A percentile compares a stretch with the other conserved stretches of the same genome.
Conservation (phyloP, 2,329 filamentous ascomycete species). For the Diaporthe humulicola region DNA sequence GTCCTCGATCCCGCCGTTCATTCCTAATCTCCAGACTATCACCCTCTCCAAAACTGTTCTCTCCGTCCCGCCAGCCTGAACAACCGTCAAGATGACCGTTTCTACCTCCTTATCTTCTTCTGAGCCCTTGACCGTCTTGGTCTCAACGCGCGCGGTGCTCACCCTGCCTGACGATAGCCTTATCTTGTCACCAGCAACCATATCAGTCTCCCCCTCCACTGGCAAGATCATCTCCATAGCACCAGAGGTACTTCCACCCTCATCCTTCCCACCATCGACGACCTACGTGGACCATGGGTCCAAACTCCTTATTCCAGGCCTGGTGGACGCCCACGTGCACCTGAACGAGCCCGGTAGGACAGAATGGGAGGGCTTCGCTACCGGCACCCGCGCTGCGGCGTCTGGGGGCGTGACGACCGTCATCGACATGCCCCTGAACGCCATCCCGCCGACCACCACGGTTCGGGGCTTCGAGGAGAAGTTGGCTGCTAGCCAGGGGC, state of each 20-base stretch:
- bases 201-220: conserved; percentile 81
- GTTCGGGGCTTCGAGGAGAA: conserved; percentile 86
- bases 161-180: conserved; percentile 74
- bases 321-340: conserved; percentile 98
- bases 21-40: conserved; percentile 28
- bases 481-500: conserved; percentile 82
- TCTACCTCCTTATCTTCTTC: conserved; percentile 43
- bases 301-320: conserved; percentile 85
- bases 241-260: conserved; percentile 79
- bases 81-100: conserved; percentile 49
- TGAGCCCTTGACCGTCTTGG: conserved; percentile 76
- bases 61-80: conserved; percentile 2
- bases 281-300: conserved; percentile 88
- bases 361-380: conserved; percentile 99
- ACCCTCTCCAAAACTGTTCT: not conserved
- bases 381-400: conserved; percentile 91
- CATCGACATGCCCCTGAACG: conserved; percentile 97
- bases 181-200: conserved; percentile 82
- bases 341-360: conserved; percentile 96
- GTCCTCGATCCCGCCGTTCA: not conserved
- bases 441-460: conserved; percentile 95
- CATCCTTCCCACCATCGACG: conserved; percentile 79
- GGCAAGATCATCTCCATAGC: conserved; percentile 88
- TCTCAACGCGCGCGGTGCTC: conserved; percentile 86
- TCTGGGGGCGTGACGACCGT: conserved; percentile 97